These are phyloP conservation scores for Filosporella fistucella DNA, from an alignment of 495 filamentous ascomycete genomes.

Conservation along the genomic window DNA sequence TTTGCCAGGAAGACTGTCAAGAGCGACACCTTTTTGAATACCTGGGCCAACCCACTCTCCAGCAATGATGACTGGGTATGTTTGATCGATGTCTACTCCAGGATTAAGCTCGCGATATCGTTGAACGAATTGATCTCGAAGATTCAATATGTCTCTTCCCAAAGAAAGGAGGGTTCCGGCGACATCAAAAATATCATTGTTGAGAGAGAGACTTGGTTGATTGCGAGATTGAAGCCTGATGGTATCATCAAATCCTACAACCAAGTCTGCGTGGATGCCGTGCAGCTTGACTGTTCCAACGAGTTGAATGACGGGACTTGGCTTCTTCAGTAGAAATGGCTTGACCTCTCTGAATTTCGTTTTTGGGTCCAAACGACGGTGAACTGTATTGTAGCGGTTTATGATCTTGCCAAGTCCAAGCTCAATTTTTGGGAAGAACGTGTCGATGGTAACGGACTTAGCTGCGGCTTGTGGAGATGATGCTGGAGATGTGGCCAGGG, in stretches of 20 bases:
- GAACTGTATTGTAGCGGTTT: slow-evolving; percentile 1
- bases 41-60: slow-evolving; percentile 33
- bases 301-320: slow-evolving; percentile 15
- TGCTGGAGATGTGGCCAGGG: no score
- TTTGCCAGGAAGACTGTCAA: slow-evolving; percentile 19
- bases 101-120: slow-evolving; percentile 23
- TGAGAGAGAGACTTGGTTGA: slow-evolving; percentile 5
- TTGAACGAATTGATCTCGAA: slow-evolving; percentile 6
- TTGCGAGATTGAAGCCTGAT: slow-evolving; percentile 29
- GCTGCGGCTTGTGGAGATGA: no score
- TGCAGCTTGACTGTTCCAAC: slow-evolving; percentile 33
- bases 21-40: slow-evolving; percentile 29
- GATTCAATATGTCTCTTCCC: slow-evolving; percentile 3
- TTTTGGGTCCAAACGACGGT: neutral
- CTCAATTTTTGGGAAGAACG: slow-evolving; percentile 17
- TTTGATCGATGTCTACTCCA: slow-evolving; percentile 5
- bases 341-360: neutral
- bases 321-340: neutral
- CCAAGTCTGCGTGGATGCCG: slow-evolving; percentile 30
- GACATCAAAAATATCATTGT: slow-evolving; percentile 25
- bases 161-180: slow-evolving; percentile 4
- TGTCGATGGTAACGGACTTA: no score
- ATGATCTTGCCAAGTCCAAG: slow-evolving; percentile 1
- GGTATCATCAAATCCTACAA: slow-evolving; percentile 22
- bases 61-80: slow-evolving; percentile 24